These are phyloP conservation scores for Thalassia testudinum DNA, from an alignment of 116 monocot species.

Conservation along the genomic window DNA sequence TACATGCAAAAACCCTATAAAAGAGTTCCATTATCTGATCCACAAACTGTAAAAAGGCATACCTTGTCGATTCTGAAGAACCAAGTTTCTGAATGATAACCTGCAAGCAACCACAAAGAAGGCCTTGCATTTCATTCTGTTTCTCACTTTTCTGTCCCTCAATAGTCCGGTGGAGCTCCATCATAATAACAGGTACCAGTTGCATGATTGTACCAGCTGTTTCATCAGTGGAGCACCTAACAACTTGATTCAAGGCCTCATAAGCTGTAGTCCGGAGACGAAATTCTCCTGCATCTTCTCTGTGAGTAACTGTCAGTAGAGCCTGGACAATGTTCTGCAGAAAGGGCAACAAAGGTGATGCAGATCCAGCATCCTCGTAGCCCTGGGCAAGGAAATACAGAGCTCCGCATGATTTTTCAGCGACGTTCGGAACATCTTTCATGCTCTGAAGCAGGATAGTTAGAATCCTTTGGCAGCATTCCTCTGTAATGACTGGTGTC, in stretches of 20 bases:
- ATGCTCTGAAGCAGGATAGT: slow-evolving; percentile 22
- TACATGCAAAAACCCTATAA: too few relatives aligned
- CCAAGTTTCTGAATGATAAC: neutral
- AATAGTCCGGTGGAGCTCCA: neutral
- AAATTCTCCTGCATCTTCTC: slow-evolving; percentile 8
- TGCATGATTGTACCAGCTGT: slow-evolving; percentile 10
- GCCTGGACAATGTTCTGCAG: slow-evolving; percentile 9
- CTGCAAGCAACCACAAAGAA: neutral
- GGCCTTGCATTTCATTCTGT: neutral
- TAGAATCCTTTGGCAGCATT: slow-evolving; percentile 19
- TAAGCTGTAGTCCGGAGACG: slow-evolving; percentile 25
- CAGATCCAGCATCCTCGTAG: slow-evolving; percentile 16
- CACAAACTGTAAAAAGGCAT: slow-evolving; percentile 17
- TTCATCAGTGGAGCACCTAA: slow-evolving; percentile 13
- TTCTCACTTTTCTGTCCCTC: neutral
- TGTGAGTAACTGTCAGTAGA: slow-evolving; percentile 10
- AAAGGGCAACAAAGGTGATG: slow-evolving; percentile 14
- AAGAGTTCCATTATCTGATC: slow-evolving; percentile 33
- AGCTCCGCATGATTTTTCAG: slow-evolving; percentile 33
- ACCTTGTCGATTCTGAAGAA: slow-evolving; percentile 1
- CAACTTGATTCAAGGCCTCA: slow-evolving; percentile 32
- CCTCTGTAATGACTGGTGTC: slow-evolving; percentile 10
- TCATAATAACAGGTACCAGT: slow-evolving; percentile 1
- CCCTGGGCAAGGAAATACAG: slow-evolving; percentile 43
- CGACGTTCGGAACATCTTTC: slow-evolving; percentile 33